Evolutionary conservation across 2,329 filamentous ascomycete genomes (phyloP), one percentile per base, ranked within the genome.

Genomic region (Xylariaceae sp.): DNA sequence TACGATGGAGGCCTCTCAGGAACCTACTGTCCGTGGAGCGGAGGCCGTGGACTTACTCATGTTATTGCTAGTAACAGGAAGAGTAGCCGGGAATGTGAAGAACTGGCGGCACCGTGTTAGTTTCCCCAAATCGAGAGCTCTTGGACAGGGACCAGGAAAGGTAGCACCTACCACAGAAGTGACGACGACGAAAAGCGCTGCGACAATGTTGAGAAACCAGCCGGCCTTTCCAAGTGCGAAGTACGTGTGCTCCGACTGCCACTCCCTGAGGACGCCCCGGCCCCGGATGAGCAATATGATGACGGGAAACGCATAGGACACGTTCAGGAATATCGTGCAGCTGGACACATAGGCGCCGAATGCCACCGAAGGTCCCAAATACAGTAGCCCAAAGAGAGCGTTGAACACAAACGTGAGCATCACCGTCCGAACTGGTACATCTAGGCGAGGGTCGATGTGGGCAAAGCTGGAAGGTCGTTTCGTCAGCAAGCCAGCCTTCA

Each of bases 261-360:
- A 50, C n/a, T 53, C 36, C 2, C 43, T 36, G 21, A 67, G 42
- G 5, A 61, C 31, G 3, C 44, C 40, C 30, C 65, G 56, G 4
- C 65, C 65, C 12, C 65, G 57, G 4, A 64, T 30, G 5, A 66
- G 54, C 3, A 67, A 51, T 5, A 54, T 57, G 1, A 66, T 52
- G 14, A 70, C 57, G 2, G 68, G 68, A 7, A 68, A 55, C 5
- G 60, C 65, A 21, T 69, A 71, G 1, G 67, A 69, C 1, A 71
- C 52, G 40, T 69, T 69, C 2, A 70, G 59, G 31, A 70, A 63
- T 9, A 70, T 62, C 11, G 67, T 70, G 46, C 62, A 66, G 15
- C 61, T 65, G 3, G 67, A 63, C 0, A 68, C 60, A 41, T 70
- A 68, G 5, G 68, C 67, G 36, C 63, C 66, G 34, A 71, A 72